Conservation (phyloP, 805 yeast genomes). For the Wickerhamiella hasegawae region DNA sequence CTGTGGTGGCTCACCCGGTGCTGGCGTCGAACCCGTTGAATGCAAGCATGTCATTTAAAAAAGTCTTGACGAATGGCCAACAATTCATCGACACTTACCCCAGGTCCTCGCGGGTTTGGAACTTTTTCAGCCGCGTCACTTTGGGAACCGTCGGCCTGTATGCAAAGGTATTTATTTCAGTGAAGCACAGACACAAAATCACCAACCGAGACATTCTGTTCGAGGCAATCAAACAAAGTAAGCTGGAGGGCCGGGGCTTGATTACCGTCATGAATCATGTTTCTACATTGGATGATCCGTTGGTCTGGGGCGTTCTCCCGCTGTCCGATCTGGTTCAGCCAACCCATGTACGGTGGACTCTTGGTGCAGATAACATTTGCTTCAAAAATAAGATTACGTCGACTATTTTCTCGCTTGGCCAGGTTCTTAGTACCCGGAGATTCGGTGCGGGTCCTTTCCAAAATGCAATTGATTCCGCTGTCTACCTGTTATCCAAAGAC, state of each 20-base stretch:
- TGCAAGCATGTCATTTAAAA: too few relatives aligned
- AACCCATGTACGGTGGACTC: conserved; percentile 75
- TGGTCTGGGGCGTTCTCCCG: conserved; percentile 71
- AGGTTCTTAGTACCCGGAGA: conserved; percentile 70
- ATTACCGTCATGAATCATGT: conserved; percentile 85
- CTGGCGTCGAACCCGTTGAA: too few relatives aligned
- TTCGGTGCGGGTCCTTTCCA: conserved; percentile 93
- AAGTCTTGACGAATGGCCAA: too few relatives aligned
- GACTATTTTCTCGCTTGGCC: conserved; percentile 68
- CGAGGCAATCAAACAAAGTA: conserved; percentile 43
- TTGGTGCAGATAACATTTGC: conserved; percentile 86
- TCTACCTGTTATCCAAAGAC: conserved; percentile 31
- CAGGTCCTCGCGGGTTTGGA: conserved; percentile 44
- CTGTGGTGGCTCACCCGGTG: too few relatives aligned
- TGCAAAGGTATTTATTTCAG: conserved; percentile 43
- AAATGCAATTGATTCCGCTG: conserved; percentile 73
- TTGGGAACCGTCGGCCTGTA: conserved; percentile 48
- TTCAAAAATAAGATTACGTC: conserved; percentile 27
- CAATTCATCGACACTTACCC: conserved; percentile 32
- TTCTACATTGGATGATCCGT: conserved; percentile 62
- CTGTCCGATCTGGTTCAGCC: conserved; percentile 40
- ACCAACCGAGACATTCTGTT: conserved; percentile 50
- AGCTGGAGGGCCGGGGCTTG: conserved; percentile 54
- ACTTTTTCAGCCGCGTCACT: conserved; percentile 48
- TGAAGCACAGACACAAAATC: conserved; percentile 48